Evolutionary conservation across 495 filamentous ascomycete genomes (phyloP), one percentile per base, ranked within the genome.

Genomic region (Clohesyomyces aquaticus): DNA sequence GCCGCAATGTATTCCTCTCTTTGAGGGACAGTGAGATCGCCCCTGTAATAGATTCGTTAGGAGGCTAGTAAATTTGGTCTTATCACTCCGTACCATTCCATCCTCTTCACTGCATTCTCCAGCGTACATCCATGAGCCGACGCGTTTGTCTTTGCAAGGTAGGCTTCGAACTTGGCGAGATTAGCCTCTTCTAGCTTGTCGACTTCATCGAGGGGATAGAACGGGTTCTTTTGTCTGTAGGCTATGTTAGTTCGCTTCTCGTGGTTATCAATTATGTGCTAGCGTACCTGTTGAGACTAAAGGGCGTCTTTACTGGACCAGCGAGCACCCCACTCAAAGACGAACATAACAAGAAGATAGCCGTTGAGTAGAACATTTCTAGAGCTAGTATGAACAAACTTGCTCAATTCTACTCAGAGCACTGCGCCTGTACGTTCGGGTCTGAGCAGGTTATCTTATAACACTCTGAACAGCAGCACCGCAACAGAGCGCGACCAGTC

Each of bases 21-120:
- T 29, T 68, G 60, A n/a, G 66, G 22, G 3, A 60, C 28, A 8
- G 66, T 55, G 9, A 68, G 19, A 42, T 68, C 61, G 22, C 56
- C 46, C 66, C 66, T 68, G 19, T 3, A 2, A 49, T 47, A 21
- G 6, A 2, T 23, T 48, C 16, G 55, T n/a, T 48, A 41, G 21
- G 12, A 6, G 48, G 18, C 12, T 26, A 16, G 19, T 19, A 2
- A 32, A 10, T 55, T 11, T 28, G 29, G 6, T 42, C 8, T n/a
- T 21, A 42, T 6, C 28, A 42, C 23, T 45, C 14, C 50, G 14
- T 62, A 81, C 79, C 83, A 85, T 69, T 85, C 81, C 55, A 77
- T 76, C 45, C 82, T 75, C 25, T 81, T 73, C 3, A 66, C 76
- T 16, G 81, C 73, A 4, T 73, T 84, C 52, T 80, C 75, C 23